phyloP scores from a whole-genome alignment of 805 yeast species.

The Lipomyces orientalis region DNA sequence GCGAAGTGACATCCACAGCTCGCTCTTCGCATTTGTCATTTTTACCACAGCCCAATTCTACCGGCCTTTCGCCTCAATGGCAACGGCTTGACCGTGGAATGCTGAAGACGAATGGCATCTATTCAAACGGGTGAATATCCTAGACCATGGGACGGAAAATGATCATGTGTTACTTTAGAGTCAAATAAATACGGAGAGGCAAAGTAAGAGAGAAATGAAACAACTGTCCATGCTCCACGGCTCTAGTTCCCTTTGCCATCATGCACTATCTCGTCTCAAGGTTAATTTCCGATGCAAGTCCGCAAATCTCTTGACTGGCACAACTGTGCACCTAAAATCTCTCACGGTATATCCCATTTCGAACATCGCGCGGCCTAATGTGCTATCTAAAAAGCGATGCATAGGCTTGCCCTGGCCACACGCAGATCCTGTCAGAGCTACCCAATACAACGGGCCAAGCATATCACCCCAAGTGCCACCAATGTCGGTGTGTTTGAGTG shows the following conservation, averaged over 20 bases:
- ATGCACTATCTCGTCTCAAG: not conserved
- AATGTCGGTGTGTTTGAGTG: not conserved
- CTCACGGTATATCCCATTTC: conserved; percentile 1
- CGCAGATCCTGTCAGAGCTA: not conserved
- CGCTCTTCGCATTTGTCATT: no score
- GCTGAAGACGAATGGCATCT: no score
- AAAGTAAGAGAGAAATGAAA: not conserved
- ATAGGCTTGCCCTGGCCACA: not conserved
- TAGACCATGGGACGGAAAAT: no score
- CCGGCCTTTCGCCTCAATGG: no score
- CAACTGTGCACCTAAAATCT: not conserved
- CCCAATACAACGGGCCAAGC: not conserved
- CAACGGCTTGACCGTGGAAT: no score
- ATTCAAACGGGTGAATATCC: no score
- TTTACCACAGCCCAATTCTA: no score
- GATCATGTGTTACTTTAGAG: not conserved
- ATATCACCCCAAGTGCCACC: not conserved
- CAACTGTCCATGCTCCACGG: not conserved
- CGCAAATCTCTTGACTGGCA: not conserved
- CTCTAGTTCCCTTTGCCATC: not conserved
- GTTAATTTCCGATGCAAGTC: not conserved
- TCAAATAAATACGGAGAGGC: not conserved
- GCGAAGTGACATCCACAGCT: no score
- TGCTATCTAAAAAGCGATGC: not conserved
- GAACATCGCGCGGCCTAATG: not conserved